Percentiles rank a stretch among this genome's conserved stretches.
Conservation (phyloP, 306 rosid species). For the Vigna unguiculata region DNA sequence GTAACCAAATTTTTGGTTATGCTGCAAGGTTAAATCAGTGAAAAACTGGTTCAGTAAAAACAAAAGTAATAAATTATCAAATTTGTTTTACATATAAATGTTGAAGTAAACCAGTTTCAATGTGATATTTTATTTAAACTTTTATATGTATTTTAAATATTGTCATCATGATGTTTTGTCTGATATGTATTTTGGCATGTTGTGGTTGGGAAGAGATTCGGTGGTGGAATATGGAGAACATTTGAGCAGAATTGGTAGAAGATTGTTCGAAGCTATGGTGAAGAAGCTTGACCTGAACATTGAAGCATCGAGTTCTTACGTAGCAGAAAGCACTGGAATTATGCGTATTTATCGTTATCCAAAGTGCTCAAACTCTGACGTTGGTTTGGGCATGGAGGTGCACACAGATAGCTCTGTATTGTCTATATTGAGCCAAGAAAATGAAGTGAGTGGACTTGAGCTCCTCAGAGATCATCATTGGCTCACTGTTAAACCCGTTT, state of each 20-base stretch:
- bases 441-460: constrained; percentile 56
- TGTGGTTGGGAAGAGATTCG: constrained; percentile 39
- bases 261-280: constrained; percentile 50
- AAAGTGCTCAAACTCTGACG: not conserved
- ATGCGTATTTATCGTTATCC: constrained; percentile 72
- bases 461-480: constrained; percentile 56
- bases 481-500: constrained; percentile 52
- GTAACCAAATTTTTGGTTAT: no score
- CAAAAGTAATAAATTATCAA: no score
- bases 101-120: no score
- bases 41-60: no score
- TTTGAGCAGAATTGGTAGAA: constrained; percentile 48
- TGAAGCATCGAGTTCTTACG: constrained; percentile 1
- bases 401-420: constrained; percentile 71
- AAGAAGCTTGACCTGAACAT: constrained; percentile 46
- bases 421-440: constrained; percentile 57
- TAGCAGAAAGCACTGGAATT: constrained; percentile 51
- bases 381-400: constrained; percentile 60
- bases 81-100: no score
- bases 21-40: no score
- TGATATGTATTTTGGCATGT: not conserved
- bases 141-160: no score
- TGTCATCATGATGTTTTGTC: no score
- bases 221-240: constrained; percentile 62
- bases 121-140: no score